Evolutionary conservation across 176 grass and related monocot genomes (phyloP).

Genomic region (Melocanna baccifera): DNA sequence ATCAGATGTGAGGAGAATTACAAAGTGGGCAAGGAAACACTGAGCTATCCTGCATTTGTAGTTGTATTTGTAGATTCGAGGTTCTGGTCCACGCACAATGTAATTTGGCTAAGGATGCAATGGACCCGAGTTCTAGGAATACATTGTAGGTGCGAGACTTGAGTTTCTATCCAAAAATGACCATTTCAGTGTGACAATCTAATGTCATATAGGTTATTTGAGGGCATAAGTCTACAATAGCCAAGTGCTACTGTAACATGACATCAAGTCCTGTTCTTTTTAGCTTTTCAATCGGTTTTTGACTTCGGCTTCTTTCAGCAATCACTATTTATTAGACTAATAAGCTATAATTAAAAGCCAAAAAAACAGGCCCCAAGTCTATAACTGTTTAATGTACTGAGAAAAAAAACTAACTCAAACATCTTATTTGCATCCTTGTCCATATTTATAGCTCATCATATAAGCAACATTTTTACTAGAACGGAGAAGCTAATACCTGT

Average conservation of each 20-base stretch:
- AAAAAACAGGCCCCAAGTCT: too few species aligned
- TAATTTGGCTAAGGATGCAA: background rate
- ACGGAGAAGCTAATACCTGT: background rate
- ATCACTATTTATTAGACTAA: too few species aligned
- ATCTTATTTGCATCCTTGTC: background rate
- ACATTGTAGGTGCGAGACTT: background rate
- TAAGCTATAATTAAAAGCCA: too few species aligned
- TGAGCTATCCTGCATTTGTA: slow-evolving; percentile 7
- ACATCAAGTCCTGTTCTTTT: too few species aligned
- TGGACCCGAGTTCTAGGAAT: background rate
- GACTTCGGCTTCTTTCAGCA: too few species aligned
- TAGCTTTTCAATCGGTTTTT: too few species aligned
- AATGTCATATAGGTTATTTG: background rate
- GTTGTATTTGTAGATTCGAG: slow-evolving; percentile 1
- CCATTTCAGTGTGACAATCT: background rate
- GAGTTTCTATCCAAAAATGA: background rate
- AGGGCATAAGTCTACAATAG: background rate
- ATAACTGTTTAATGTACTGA: background rate
- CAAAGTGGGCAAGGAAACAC: background rate
- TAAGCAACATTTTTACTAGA: background rate
- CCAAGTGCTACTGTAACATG: background rate
- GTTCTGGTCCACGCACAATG: background rate
- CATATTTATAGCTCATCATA: background rate
- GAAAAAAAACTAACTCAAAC: background rate
- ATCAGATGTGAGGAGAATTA: slow-evolving; percentile 4